Conservation (phyloP, 2,329 filamentous ascomycete genomes). For the Sporothrix protearum region DNA sequence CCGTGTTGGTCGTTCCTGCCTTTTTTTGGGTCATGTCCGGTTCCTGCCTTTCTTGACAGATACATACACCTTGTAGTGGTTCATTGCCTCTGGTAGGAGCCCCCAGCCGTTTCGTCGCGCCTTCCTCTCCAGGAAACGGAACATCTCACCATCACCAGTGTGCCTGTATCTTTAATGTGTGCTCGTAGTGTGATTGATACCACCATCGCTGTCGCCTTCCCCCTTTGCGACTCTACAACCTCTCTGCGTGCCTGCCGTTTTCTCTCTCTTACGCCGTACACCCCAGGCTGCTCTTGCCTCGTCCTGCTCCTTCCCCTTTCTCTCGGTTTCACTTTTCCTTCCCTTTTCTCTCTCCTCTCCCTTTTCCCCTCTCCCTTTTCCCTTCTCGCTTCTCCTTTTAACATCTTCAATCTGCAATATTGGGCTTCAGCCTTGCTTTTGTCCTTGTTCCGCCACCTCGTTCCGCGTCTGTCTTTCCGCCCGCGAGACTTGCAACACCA, state of each 20-base stretch:
- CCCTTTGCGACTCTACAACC: neutral
- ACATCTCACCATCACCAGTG: neutral
- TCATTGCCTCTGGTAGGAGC: neutral
- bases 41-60: neutral
- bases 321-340: neutral
- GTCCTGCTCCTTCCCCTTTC: neutral
- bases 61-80: too few relatives aligned
- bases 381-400: neutral
- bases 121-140: neutral
- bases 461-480: neutral
- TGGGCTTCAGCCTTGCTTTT: slow-evolving; percentile 4
- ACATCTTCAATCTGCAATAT: neutral
- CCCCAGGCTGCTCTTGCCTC: neutral
- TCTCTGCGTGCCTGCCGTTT: neutral
- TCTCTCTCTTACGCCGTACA: neutral
- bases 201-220: neutral
- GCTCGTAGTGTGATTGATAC: neutral
- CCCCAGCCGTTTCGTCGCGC: neutral
- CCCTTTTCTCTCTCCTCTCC: neutral
- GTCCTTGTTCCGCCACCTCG: neutral
- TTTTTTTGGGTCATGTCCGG: neutral
- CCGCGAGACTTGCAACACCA: neutral
- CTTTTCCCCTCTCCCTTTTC: neutral
- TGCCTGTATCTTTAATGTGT: neutral
- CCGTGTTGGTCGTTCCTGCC: neutral